Evolutionary conservation across 352 stramenopile species (phyloP).

Genomic region (Phytopythium litorale): DNA sequence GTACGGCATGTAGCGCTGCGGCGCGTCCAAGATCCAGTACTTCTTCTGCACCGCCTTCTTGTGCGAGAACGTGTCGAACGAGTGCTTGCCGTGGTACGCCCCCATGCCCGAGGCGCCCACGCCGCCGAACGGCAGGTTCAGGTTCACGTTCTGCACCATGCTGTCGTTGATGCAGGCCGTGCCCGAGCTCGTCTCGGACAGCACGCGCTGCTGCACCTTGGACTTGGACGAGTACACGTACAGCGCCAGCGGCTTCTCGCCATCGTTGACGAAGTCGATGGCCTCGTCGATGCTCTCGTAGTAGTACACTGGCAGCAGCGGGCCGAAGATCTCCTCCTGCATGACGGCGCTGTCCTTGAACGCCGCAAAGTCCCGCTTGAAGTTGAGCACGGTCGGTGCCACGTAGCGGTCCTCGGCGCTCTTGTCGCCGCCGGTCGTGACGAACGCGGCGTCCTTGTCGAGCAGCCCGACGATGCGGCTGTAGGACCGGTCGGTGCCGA

Average conservation of each 20-base stretch:
- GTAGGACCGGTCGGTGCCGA: conserved; percentile 66
- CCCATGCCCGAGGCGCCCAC: conserved; percentile 80
- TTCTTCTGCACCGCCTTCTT: conserved; percentile 57
- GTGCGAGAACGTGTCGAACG: conserved; percentile 78
- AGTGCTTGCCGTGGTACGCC: conserved; percentile 76
- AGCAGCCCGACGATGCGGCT: conserved; percentile 52
- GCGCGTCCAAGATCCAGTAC: conserved; percentile 46
- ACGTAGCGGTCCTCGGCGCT: conserved; percentile 77
- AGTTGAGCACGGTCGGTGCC: conserved; percentile 87
- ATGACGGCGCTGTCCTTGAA: conserved; percentile 67
- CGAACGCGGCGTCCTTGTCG: conserved; percentile 43
- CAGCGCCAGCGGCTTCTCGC: conserved; percentile 76
- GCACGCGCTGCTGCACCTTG: conserved; percentile 25
- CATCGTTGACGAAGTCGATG: conserved; percentile 39
- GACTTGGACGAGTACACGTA: conserved; percentile 78
- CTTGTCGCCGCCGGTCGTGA: conserved; percentile 55
- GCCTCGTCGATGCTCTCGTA: conserved; percentile 41
- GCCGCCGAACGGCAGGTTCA: conserved; percentile 77
- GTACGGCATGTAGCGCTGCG: conserved; percentile 67
- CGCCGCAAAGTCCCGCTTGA: conserved; percentile 54
- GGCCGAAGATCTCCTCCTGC: conserved; percentile 96
- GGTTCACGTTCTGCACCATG: conserved; percentile 65
- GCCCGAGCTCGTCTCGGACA: conserved; percentile 45
- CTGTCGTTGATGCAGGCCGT: conserved; percentile 75
- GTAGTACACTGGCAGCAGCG: conserved; percentile 91